phyloP scores from a whole-genome alignment of 73 alveolate genomes.

The Symbiodinium natans region DNA sequence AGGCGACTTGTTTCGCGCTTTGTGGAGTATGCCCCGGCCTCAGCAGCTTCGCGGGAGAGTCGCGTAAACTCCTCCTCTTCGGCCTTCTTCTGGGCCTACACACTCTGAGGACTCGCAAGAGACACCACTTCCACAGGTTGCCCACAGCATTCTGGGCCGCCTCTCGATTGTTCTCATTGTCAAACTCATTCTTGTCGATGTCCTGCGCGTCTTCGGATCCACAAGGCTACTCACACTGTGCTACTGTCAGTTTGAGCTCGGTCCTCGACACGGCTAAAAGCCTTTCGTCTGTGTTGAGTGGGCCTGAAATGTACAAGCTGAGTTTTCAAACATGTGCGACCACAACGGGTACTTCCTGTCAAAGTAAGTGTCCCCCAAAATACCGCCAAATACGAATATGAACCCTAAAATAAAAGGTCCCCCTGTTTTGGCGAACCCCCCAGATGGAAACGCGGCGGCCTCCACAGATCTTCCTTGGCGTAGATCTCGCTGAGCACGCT shows the following conservation, averaged over 20 bases:
- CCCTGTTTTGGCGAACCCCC: no score
- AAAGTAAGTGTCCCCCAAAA: no score
- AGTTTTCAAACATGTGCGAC: no score
- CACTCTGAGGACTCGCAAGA: neutral
- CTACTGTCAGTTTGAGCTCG: neutral
- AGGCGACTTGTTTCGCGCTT: no score
- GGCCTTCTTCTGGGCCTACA: constrained; percentile 7
- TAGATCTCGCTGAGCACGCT: constrained; percentile 1
- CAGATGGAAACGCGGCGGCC: neutral
- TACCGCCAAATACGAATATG: no score
- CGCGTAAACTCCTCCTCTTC: constrained; percentile 4
- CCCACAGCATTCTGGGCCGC: neutral
- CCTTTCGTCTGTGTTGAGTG: neutral
- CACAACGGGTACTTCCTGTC: no score
- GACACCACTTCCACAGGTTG: neutral
- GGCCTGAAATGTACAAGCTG: neutral
- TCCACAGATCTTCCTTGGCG: neutral
- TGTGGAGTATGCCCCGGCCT: neutral
- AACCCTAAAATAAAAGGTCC: no score
- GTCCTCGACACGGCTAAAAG: neutral
- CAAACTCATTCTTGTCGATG: constrained; percentile 6
- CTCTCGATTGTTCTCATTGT: constrained; percentile 10
- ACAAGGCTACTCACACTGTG: no score
- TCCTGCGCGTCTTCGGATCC: no score
- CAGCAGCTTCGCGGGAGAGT: neutral